phyloP scores from a whole-genome alignment of 169 alveolate genomes.

The Plasmodium gonderi region DNA sequence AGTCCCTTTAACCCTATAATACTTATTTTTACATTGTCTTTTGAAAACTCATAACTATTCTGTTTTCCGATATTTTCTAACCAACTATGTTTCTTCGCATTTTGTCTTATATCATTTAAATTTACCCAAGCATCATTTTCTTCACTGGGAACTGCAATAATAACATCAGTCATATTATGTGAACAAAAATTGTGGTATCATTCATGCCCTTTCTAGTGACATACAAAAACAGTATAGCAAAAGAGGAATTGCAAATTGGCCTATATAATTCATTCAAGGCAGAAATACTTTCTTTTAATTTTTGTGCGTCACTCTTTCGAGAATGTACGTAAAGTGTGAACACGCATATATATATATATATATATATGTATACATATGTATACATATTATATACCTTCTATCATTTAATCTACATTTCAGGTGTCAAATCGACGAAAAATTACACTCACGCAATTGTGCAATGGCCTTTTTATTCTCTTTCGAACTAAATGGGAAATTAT shows the following conservation, averaged over 20 bases:
- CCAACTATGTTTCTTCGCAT: slow-evolving; percentile 42
- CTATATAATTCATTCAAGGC: background rate
- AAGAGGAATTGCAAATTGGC: background rate
- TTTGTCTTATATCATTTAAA: slow-evolving; percentile 25
- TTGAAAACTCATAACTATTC: slow-evolving; percentile 18
- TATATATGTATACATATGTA: background rate
- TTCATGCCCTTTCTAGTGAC: background rate
- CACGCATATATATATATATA: no score
- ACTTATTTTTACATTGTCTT: slow-evolving; percentile 39
- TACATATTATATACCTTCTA: background rate
- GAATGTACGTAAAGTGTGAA: no score
- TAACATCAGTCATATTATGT: slow-evolving; percentile 5
- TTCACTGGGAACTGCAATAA: slow-evolving; percentile 2
- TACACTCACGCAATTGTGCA: background rate
- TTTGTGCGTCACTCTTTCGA: background rate
- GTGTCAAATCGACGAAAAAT: background rate
- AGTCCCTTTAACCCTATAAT: slow-evolving; percentile 52
- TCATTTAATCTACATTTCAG: background rate
- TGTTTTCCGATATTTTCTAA: slow-evolving; percentile 8
- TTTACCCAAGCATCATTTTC: slow-evolving; percentile 18
- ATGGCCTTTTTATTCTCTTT: background rate
- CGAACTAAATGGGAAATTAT: background rate
- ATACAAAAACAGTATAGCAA: background rate
- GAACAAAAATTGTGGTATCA: background rate
- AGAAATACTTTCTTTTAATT: background rate